Evolutionary conservation across 768 basidiomycete species (phyloP).

Genomic region (Inosperma sp.): DNA sequence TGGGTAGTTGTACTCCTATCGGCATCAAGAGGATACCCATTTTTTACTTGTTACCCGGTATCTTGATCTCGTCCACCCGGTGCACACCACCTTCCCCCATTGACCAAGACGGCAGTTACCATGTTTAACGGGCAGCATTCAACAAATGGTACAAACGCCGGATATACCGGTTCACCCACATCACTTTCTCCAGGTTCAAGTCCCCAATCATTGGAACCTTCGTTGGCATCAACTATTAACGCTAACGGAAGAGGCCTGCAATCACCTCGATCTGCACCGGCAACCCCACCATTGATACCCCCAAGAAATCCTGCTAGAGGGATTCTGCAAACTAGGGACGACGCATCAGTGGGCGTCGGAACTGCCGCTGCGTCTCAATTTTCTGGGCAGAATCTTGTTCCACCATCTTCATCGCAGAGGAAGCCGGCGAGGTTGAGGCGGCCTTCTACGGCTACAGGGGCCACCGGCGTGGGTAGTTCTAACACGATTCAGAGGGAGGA

Average conservation of each 20-base stretch:
- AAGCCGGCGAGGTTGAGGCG: constrained; percentile 8
- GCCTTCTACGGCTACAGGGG: constrained; percentile 25
- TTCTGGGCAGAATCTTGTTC: too few relatives aligned
- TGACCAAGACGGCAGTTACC: too few relatives aligned
- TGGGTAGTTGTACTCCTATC: background rate
- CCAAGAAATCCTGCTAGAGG: constrained; percentile 32
- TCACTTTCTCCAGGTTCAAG: background rate
- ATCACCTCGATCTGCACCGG: too few relatives aligned
- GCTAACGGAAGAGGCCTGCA: too few relatives aligned
- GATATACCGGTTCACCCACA: background rate
- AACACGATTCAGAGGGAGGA: constrained; percentile 18
- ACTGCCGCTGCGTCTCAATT: too few relatives aligned
- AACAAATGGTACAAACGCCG: background rate
- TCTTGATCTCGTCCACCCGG: too few relatives aligned
- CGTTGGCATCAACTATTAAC: background rate
- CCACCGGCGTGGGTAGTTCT: constrained; percentile 5
- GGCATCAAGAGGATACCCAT: background rate
- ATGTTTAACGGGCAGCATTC: background rate
- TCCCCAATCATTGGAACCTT: background rate
- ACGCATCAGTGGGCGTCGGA: too few relatives aligned
- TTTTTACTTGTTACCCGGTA: background rate
- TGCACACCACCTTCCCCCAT: too few relatives aligned
- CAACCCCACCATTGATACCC: constrained; percentile 29
- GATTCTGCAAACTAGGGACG: background rate
- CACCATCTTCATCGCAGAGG: background rate